Percentiles rank a stretch among this genome's conserved stretches.
These are phyloP conservation scores for Prunus campanulata DNA, from an alignment of 306 rosid species.

Conservation along the genomic window DNA sequence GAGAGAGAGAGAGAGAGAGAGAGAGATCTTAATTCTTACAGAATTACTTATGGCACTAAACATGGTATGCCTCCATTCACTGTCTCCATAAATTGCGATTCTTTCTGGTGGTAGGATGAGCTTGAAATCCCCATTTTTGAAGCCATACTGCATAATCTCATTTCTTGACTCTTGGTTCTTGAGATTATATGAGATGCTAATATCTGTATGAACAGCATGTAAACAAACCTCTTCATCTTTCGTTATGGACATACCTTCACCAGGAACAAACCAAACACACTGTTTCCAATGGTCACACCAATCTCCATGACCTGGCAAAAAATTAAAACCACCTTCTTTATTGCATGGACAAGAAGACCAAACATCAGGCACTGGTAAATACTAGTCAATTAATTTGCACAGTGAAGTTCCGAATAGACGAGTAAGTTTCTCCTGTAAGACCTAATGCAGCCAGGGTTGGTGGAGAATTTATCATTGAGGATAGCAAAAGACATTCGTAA, in stretches of 20 bases:
- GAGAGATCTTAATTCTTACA: constrained; percentile 35
- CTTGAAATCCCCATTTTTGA: constrained; percentile 39
- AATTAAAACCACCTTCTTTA: constrained; percentile 23
- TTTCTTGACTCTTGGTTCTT: constrained; percentile 31
- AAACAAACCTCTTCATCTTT: constrained; percentile 57
- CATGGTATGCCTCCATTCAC: constrained; percentile 69
- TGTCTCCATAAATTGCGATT: constrained; percentile 71
- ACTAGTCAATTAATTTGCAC: not conserved
- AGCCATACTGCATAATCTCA: constrained; percentile 37
- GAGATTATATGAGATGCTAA: constrained; percentile 60
- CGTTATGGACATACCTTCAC: constrained; percentile 50
- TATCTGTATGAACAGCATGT: constrained; percentile 61
- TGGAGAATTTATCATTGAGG: not conserved
- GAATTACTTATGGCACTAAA: constrained; percentile 45
- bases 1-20: constrained; percentile 5
- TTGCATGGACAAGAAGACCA: not conserved
- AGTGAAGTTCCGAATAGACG: not conserved
- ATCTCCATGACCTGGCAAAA: constrained; percentile 51
- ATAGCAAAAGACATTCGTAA: not conserved
- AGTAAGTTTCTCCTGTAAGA: not conserved
- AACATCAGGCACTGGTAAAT: not conserved
- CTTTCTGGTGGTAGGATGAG: constrained; percentile 75
- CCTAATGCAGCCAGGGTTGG: not conserved
- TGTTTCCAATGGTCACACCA: constrained; percentile 99
- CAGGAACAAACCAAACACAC: constrained; percentile 95